These are phyloP conservation scores for Piloderma croceum DNA, from an alignment of 768 basidiomycete species.

Conservation along the genomic window DNA sequence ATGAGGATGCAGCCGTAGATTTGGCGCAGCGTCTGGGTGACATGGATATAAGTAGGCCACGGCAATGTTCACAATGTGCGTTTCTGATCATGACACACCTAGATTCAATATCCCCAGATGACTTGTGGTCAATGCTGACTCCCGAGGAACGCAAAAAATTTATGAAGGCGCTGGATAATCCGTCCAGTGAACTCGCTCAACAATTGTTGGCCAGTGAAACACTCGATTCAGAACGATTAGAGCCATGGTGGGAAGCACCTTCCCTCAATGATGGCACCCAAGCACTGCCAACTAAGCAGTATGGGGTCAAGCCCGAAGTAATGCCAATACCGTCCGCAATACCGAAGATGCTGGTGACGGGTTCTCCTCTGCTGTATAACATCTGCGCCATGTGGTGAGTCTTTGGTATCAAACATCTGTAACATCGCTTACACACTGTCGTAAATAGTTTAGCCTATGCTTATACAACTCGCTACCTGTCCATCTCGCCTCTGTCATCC, in stretches of 20 bases:
- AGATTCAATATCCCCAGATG: conserved; percentile 54
- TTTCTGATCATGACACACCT: conserved; percentile 14
- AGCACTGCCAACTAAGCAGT: conserved; percentile 10
- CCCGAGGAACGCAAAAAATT: conserved; percentile 59
- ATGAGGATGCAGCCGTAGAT: conserved; percentile 34
- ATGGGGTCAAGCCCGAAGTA: conserved; percentile 37
- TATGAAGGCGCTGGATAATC: conserved; percentile 51
- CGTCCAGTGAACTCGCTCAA: conserved; percentile 54
- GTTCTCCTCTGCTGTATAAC: conserved; percentile 59
- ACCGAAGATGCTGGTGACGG: conserved; percentile 31
- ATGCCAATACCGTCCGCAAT: conserved; percentile 44
- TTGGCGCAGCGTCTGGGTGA: too few species aligned
- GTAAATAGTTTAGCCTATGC: conserved; percentile 58
- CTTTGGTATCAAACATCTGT: neutral
- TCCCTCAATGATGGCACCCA: conserved; percentile 2
- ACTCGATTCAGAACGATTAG: conserved; percentile 39
- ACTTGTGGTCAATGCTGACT: conserved; percentile 57
- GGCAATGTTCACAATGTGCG: too few species aligned
- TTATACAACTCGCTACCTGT: conserved; percentile 58
- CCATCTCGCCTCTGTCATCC: conserved; percentile 50
- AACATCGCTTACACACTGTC: neutral
- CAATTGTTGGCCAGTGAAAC: conserved; percentile 56
- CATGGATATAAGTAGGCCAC: too few species aligned
- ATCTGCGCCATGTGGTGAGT: conserved; percentile 63
- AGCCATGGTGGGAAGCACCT: conserved; percentile 71